Evolutionary conservation across 2,329 filamentous ascomycete genomes (phyloP).

Genomic region (Ceratocystis diversiconidia): DNA sequence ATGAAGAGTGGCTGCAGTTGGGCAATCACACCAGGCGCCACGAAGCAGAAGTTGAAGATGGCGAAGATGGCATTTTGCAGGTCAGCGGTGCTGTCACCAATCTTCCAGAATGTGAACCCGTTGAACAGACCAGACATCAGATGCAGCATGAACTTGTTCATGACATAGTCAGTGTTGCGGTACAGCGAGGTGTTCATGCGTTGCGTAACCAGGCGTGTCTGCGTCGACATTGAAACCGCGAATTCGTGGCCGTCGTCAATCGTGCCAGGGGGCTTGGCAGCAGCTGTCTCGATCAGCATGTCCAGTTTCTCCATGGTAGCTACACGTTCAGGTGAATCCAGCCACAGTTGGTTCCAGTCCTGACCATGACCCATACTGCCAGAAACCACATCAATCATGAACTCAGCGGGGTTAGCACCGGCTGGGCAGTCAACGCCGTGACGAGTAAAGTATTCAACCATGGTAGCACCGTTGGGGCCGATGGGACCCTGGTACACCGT

Average conservation of each 20-base stretch:
- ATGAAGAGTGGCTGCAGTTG: conserved; percentile 47
- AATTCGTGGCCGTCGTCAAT: conserved; percentile 50
- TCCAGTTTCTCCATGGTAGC: conserved; percentile 48
- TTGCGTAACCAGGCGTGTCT: conserved; percentile 48
- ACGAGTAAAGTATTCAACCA: conserved; percentile 50
- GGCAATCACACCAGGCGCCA: conserved; percentile 42
- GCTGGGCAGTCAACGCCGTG: conserved; percentile 49
- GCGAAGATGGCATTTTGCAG: conserved; percentile 44
- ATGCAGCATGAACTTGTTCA: conserved; percentile 47
- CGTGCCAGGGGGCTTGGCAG: conserved; percentile 29
- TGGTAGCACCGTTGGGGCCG: conserved; percentile 34
- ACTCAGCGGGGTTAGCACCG: conserved; percentile 58
- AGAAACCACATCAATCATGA: conserved; percentile 52
- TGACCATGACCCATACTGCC: conserved; percentile 32
- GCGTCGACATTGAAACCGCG: conserved; percentile 49
- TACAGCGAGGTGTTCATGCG: conserved; percentile 50
- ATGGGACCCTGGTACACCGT: conserved; percentile 56
- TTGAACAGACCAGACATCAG: conserved; percentile 42
- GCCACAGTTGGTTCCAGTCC: conserved; percentile 60
- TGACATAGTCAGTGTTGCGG: conserved; percentile 52
- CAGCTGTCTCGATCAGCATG: conserved; percentile 42
- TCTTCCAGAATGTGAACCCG: conserved; percentile 48
- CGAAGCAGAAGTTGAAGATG: conserved; percentile 50
- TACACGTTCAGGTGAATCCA: conserved; percentile 45
- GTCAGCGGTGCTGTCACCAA: conserved; percentile 36